These are phyloP conservation scores for Magnusiomyces ingens DNA, from an alignment of 1,139 yeast genomes.

Conservation along the genomic window DNA sequence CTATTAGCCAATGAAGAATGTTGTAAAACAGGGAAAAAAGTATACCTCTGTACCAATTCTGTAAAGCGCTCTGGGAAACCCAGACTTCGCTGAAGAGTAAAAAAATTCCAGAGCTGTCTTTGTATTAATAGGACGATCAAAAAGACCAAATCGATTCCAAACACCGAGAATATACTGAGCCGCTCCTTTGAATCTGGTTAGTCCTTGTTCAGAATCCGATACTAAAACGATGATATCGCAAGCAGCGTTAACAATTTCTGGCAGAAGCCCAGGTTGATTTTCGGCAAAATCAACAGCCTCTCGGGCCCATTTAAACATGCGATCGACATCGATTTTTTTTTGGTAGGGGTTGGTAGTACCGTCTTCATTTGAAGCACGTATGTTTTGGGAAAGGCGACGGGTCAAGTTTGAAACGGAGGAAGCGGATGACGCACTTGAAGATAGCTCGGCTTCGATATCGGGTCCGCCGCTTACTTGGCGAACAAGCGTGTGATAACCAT, in stretches of 20 bases:
- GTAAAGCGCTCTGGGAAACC: slow-evolving; percentile 33
- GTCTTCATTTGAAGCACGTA: background rate
- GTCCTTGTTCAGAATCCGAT: slow-evolving; percentile 18
- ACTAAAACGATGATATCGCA: slow-evolving; percentile 24
- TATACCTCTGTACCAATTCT: slow-evolving; percentile 29
- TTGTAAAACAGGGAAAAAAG: background rate
- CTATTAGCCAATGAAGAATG: background rate
- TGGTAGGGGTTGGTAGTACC: background rate
- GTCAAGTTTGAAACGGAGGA: slow-evolving; percentile 10
- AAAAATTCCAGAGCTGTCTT: slow-evolving; percentile 27
- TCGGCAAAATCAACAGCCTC: slow-evolving; percentile 30
- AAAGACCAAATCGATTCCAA: slow-evolving; percentile 29
- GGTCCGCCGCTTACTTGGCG: slow-evolving; percentile 17
- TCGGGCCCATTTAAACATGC: slow-evolving; percentile 30
- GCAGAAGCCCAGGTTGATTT: slow-evolving; percentile 25
- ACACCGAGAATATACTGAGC: slow-evolving; percentile 29
- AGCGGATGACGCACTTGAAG: background rate
- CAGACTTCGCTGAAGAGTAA: slow-evolving; percentile 28
- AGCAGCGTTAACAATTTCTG: slow-evolving; percentile 25
- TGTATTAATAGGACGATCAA: slow-evolving; percentile 20
- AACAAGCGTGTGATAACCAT: slow-evolving; percentile 23
- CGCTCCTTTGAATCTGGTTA: slow-evolving; percentile 26
- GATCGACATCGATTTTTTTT: slow-evolving; percentile 3
- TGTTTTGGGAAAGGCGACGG: slow-evolving; percentile 10
- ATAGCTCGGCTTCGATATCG: slow-evolving; percentile 5